These are phyloP conservation scores for Zanthoxylum bungeanum DNA, from an alignment of 345 rosid genomes.

Conservation along the genomic window DNA sequence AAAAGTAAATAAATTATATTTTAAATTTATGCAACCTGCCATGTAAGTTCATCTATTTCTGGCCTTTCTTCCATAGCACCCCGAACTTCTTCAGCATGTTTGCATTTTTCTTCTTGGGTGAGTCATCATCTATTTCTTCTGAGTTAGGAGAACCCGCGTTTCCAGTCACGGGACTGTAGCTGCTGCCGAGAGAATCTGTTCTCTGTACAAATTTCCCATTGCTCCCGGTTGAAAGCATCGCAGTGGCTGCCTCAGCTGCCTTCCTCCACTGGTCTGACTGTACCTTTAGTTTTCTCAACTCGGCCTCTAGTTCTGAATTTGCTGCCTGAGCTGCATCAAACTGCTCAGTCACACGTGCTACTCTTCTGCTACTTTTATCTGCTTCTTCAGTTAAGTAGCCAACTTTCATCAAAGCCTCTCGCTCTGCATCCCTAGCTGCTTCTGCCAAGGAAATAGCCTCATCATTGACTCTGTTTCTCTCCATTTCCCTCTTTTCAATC, in stretches of 20 bases:
- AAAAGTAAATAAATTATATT: background rate
- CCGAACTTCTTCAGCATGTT: slow-evolving; percentile 91
- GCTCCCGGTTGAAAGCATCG: slow-evolving; percentile 76
- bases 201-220: slow-evolving; percentile 66
- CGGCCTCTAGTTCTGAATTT: slow-evolving; percentile 75
- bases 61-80: slow-evolving; percentile 87
- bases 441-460: slow-evolving; percentile 41
- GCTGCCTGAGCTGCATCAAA: slow-evolving; percentile 73
- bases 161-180: slow-evolving; percentile 38
- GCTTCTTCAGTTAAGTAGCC: slow-evolving; percentile 64
- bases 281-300: slow-evolving; percentile 86
- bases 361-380: slow-evolving; percentile 64
- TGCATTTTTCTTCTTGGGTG: slow-evolving; percentile 86
- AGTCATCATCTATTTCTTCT: slow-evolving; percentile 80
- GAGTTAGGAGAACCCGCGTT: slow-evolving; percentile 59
- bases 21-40: background rate
- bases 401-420: slow-evolving; percentile 61
- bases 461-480: slow-evolving; percentile 38
- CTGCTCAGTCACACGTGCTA: slow-evolving; percentile 56
- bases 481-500: slow-evolving; percentile 47
- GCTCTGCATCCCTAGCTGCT: slow-evolving; percentile 51
- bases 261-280: slow-evolving; percentile 99
- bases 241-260: slow-evolving; percentile 95
- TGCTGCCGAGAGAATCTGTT: slow-evolving; percentile 51
- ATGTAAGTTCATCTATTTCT: slow-evolving; percentile 35